Evolutionary conservation across 2,329 filamentous ascomycete species (phyloP), one percentile per base, ranked within the genome.

Genomic region (Hypoxylon sp.): DNA sequence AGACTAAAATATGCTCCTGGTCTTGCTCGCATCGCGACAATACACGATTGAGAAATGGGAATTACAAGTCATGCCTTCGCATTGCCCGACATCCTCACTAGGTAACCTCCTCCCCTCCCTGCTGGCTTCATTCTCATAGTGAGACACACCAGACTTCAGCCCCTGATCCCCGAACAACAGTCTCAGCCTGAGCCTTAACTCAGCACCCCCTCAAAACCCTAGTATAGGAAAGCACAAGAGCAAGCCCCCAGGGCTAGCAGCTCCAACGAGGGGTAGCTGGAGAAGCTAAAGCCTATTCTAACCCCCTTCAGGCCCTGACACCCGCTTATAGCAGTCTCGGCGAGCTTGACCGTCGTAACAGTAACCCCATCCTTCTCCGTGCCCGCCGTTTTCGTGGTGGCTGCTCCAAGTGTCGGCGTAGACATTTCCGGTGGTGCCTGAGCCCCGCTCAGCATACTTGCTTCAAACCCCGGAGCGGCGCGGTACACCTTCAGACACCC

Each of bases 401-500:
- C 14, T 14, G n/a, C 16, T 1, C 18, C 36, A 20, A 40, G 2
- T 6, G 36, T 16, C 16, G 20, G 7, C 7, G 36, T 40, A 7
- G 36, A 16, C 7, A 40, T 20, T 11, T 40, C 3, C 3, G 33
- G 26, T 8, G 48, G 33, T 11, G 2, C 54, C 45, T 36, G 33
- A 9, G 45, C 55, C 14, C 53, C 57, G 59, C 49, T 57, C 14
- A 52, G 36, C 28, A 63, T 18, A 16, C 14, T 30, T 8, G 57
- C 16, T 11, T 33, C 48, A 45, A 65, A 59, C 11, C 61, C 66
- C 3, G 68, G 63, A 40, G 52, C 66, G 2, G 66, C 63, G 45
- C 40, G 62, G 48, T 70, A 70, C 22, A 64, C 46, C 40, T 63
- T 58, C 18, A 70, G 52, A 49, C 71, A 73, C 12, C 71, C 70